Evolutionary conservation across 73 alveolate genomes (phyloP), one percentile per base, ranked within the genome.

Genomic region (Stentor roeselii): DNA sequence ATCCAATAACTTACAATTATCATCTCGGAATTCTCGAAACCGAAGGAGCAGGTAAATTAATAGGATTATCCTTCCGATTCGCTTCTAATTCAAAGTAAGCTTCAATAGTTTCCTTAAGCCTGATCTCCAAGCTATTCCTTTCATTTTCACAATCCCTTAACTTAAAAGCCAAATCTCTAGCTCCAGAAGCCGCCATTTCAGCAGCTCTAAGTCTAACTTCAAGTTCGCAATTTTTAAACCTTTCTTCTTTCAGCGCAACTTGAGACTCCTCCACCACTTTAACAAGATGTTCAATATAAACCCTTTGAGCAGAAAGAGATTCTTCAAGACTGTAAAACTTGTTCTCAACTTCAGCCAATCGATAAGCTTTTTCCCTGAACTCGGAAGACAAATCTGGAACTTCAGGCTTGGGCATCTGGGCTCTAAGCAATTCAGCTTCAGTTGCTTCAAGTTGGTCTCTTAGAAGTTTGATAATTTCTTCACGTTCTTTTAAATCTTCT

Each of bases 371-470:
- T 67, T 67, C 80, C 34, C 34, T 67, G 34, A 67, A 67, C 11
- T 32, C 37, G 2, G 21, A 36, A 34, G 50, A 27, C 1, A 67
- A 32, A 67, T 67, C 80, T 67, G 80, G 80, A 67, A 32, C 41
- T 67, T 21, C n/a, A 32, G 27, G 42, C 37, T 2, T 67, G 34
- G n/a, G 41, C 21, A 21, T 11, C 34, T 67, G 21, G 15, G 80
- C n/a, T 67, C 80, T 0, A 30, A 67, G 41, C 2, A 67, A 40
- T 40, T 67, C 80, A 34, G 37, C 37, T 67, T 67, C 80, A 30
- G 80, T 67, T 21, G n/a, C 41, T 40, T 67, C 41, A 67, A 67
- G 80, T 32, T 67, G 80, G 27, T 67, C 80, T 67, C 37, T 67
- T 30, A 67, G 42, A 1, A 21, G n/a, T 67, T 67, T 27, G 34